These are phyloP conservation scores for Eimeria brunetti DNA, from an alignment of 169 alveolate species.

Conservation along the genomic window DNA sequence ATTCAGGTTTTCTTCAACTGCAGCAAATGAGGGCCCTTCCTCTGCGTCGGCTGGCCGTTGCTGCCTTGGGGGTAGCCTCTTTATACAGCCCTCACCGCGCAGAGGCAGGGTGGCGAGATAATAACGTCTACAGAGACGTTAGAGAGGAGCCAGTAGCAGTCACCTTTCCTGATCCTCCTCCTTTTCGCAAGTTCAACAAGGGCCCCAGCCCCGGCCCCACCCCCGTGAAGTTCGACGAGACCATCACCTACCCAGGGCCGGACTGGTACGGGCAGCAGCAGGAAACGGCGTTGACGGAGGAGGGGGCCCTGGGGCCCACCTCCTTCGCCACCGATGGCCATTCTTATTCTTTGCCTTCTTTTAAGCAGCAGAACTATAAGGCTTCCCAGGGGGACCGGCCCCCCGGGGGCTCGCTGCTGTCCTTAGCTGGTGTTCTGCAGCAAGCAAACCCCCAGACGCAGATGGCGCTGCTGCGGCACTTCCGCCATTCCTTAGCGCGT, in stretches of 20 bases:
- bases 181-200: background rate
- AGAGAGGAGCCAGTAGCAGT: background rate
- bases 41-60: background rate
- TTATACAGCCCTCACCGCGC: background rate
- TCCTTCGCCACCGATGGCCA: no score
- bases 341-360: background rate
- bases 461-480: conserved; percentile 21
- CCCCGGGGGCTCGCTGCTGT: conserved; percentile 8
- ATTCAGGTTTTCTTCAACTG: background rate
- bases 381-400: background rate
- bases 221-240: background rate
- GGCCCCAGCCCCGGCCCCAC: background rate
- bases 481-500: background rate
- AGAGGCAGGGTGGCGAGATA: conserved; percentile 10
- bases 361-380: no score
- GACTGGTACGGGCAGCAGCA: background rate
- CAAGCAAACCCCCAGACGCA: background rate
- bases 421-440: background rate
- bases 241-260: background rate
- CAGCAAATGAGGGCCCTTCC: background rate
- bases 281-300: no score
- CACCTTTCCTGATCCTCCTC: background rate
- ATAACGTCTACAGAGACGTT: background rate
- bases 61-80: background rate
- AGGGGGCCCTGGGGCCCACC: no score